Evolutionary conservation across 2,329 filamentous ascomycete genomes (phyloP), one percentile per base, ranked within the genome.

Genomic region (Tolypocladium album): DNA sequence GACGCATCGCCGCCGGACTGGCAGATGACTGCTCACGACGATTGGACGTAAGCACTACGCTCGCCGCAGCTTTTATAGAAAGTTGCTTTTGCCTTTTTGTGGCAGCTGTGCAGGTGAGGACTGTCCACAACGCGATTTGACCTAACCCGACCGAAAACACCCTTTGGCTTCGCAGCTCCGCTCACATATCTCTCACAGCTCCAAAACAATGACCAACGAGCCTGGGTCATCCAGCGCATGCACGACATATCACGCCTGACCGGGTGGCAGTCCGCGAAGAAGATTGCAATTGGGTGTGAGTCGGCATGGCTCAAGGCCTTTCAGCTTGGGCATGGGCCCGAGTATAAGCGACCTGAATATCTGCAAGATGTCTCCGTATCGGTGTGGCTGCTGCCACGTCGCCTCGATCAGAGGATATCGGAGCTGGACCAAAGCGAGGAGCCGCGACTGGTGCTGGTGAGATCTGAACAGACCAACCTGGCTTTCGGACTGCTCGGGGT

Each of bases 211-310:
- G 76, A 74, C 0, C 92, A 97, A 68, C 85, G 94, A 1, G 81
- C 83, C 60, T 96, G 91, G 89, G 83, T 88, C 0, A 81, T 97
- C 63, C 80, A 82, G 40, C 85, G 88, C 36, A 80, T 97, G 59
- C 82, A 86, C 65, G 87, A 91, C 66, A 87, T 96, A 45, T 84
- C 88, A 2, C 84, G 87, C 1, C 79, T 94, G 9, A 96, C 91
- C 0, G 94, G 94, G 0, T 97, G 91, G 89, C 88, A 91, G 67
- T 91, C 88, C 1, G 89, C 91, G 1, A 82, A 85, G 40, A 85
- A 92, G 47, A 93, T 97, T 63, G 90, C 90, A 0, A 80, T 84
- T 56, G 92, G 91, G 1, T 96, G 91, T 71, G 92, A 97, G 72
- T 87, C 86, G 3, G 82, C 86, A 0, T 99, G 94, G 94, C 80